Percentiles rank a stretch among this genome's conserved stretches.
Evolutionary conservation across 768 basidiomycete genomes (phyloP).

Genomic region (Albatrellus ellisii): DNA sequence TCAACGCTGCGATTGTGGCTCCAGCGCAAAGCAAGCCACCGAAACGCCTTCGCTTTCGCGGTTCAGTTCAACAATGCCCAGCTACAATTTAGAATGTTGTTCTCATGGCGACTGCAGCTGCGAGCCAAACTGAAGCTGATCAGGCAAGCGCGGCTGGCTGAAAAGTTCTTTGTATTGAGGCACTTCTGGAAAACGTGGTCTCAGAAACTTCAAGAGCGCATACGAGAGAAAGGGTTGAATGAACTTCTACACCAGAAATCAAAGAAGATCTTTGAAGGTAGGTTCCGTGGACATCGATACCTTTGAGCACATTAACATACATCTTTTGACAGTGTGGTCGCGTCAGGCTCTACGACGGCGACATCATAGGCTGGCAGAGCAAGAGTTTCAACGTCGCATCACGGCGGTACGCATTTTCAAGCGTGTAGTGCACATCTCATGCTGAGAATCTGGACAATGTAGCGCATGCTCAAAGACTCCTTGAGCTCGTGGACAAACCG

Average conservation of each 20-base stretch:
- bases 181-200: slow-evolving; percentile 37
- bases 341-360: slow-evolving; percentile 10
- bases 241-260: slow-evolving; percentile 28
- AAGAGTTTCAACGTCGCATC: slow-evolving; percentile 4
- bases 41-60: slow-evolving; percentile 35
- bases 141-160: slow-evolving; percentile 41
- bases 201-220: slow-evolving; percentile 29
- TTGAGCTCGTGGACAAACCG: slow-evolving; percentile 57
- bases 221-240: slow-evolving; percentile 31
- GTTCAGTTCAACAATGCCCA: slow-evolving; percentile 32
- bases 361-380: slow-evolving; percentile 10
- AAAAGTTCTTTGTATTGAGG: slow-evolving; percentile 36
- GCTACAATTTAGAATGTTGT: slow-evolving; percentile 28
- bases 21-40: slow-evolving; percentile 27
- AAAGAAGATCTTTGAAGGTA: slow-evolving; percentile 24
- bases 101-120: slow-evolving; percentile 43
- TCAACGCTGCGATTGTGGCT: slow-evolving; percentile 34
- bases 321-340: slow-evolving; percentile 6
- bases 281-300: slow-evolving; percentile 3
- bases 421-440: background rate
- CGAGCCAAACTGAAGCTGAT: slow-evolving; percentile 33
- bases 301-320: background rate
- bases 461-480: slow-evolving; percentile 40
- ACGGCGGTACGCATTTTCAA: background rate
- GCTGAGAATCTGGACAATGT: background rate